A percentile compares a stretch with the other conserved stretches of the same genome.
Conservation (phyloP, 176 grass and related monocot species). For the Secale cereale region DNA sequence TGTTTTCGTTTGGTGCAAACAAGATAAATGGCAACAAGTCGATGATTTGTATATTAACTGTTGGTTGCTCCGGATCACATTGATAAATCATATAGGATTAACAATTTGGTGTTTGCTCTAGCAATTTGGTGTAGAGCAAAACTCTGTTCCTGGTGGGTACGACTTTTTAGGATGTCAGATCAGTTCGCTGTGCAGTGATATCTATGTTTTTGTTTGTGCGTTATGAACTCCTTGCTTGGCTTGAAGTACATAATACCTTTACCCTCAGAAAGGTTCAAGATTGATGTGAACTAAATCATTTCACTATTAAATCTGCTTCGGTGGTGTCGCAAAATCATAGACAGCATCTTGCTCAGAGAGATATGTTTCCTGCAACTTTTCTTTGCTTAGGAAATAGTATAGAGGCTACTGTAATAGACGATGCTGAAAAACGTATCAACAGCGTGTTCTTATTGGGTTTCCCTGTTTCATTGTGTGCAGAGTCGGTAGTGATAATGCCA, state of each 20-base stretch:
- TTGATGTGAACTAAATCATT: background rate
- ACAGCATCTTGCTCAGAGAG: background rate
- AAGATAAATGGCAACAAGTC: background rate
- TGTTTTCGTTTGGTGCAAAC: too few relatives aligned
- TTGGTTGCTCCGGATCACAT: background rate
- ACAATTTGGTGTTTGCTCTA: background rate
- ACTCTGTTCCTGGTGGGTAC: background rate
- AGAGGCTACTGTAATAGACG: background rate
- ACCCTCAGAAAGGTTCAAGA: background rate
- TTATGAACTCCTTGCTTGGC: background rate
- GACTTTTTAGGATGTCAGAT: background rate
- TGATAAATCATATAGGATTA: constrained; percentile 8
- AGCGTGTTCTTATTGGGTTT: background rate
- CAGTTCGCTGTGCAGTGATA: background rate
- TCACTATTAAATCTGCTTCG: background rate
- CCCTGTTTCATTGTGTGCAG: constrained; percentile 34
- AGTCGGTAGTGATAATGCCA: constrained; percentile 85
- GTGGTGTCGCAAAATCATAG: background rate
- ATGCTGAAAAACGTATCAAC: background rate
- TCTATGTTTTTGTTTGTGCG: background rate
- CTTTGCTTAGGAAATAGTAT: constrained; percentile 11
- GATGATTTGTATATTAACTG: background rate
- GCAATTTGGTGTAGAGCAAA: background rate
- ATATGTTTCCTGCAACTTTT: background rate
- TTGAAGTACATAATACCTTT: background rate